A percentile compares a stretch with the other conserved stretches of the same genome.
These are phyloP conservation scores for Zanthoxylum bungeanum DNA, from an alignment of 345 rosid species.

Conservation along the genomic window DNA sequence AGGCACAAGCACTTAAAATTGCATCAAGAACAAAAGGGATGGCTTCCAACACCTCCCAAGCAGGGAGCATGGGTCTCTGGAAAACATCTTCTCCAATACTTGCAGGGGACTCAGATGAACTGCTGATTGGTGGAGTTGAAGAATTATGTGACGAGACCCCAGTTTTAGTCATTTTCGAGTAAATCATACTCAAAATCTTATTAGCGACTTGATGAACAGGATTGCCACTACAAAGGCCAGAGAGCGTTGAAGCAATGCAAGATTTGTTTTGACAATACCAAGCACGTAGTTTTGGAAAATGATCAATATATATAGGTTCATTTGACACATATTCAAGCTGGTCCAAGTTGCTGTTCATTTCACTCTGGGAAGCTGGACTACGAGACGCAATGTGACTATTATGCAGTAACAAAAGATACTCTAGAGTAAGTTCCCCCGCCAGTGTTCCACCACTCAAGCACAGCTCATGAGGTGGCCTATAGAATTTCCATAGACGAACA, in stretches of 20 bases:
- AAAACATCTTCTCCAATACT: conserved; percentile 40
- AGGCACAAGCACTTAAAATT: conserved; percentile 65
- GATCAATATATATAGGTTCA: conserved; percentile 43
- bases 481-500: conserved; percentile 74
- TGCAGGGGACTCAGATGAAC: conserved; percentile 34
- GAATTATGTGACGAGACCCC: conserved; percentile 36
- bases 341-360: conserved; percentile 17
- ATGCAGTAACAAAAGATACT: conserved; percentile 52
- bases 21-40: conserved; percentile 61
- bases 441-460: conserved; percentile 31
- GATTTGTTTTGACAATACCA: conserved; percentile 70
- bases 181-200: conserved; percentile 54
- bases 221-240: conserved; percentile 41
- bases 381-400: conserved; percentile 37
- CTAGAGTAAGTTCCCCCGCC: conserved; percentile 47
- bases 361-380: conserved; percentile 25
- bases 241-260: conserved; percentile 56
- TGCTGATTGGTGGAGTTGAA: conserved; percentile 33
- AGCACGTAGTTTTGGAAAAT: conserved; percentile 55
- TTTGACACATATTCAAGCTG: conserved; percentile 25
- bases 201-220: conserved; percentile 62
- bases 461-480: conserved; percentile 53
- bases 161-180: conserved; percentile 42
- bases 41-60: conserved; percentile 75
- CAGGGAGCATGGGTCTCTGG: conserved; percentile 53